Percentiles rank a stretch among this genome's conserved stretches.
These are phyloP conservation scores for Colletotrichum endophyticum DNA, from an alignment of 2,329 filamentous ascomycete species.

Conservation along the genomic window DNA sequence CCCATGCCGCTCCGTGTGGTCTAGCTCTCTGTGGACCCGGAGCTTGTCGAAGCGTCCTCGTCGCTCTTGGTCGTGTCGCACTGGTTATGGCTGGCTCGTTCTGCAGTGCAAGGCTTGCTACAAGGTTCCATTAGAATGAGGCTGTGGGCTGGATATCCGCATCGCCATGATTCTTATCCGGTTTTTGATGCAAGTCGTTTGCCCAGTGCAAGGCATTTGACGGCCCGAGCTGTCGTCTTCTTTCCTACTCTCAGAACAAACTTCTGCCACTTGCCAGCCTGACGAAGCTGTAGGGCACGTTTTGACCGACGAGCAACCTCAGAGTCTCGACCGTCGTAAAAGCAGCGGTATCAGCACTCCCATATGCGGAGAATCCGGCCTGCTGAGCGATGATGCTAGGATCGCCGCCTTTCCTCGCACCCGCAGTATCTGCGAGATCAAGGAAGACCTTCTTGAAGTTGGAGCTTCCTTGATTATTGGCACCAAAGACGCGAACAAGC, in stretches of 20 bases:
- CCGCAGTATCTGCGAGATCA: constrained; percentile 71
- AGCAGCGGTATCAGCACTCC: constrained; percentile 78
- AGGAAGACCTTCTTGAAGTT: constrained; percentile 74
- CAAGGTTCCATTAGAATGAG: neutral
- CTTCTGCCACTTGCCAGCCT: constrained; percentile 67
- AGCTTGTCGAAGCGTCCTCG: neutral
- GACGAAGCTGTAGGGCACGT: constrained; percentile 88
- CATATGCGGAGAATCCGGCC: constrained; percentile 81
- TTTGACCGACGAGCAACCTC: constrained; percentile 80
- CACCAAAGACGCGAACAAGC: constrained; percentile 74
- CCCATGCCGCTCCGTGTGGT: neutral
- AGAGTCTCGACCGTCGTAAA: constrained; percentile 87
- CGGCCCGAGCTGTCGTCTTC: neutral
- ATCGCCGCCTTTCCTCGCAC: constrained; percentile 68
- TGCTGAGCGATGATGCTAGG: constrained; percentile 73
- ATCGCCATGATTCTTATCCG: neutral
- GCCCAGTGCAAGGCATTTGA: neutral
- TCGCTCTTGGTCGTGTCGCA: neutral
- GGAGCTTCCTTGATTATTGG: constrained; percentile 36
- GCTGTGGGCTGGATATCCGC: neutral
- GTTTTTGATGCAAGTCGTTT: neutral
- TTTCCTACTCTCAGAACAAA: constrained; percentile 42
- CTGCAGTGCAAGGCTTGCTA: neutral
- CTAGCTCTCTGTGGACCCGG: neutral
- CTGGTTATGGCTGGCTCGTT: neutral